Percentiles rank a stretch among this genome's conserved stretches.
Conservation (phyloP, 148 eudicot species). For the Fagopyrum homotropicum region DNA sequence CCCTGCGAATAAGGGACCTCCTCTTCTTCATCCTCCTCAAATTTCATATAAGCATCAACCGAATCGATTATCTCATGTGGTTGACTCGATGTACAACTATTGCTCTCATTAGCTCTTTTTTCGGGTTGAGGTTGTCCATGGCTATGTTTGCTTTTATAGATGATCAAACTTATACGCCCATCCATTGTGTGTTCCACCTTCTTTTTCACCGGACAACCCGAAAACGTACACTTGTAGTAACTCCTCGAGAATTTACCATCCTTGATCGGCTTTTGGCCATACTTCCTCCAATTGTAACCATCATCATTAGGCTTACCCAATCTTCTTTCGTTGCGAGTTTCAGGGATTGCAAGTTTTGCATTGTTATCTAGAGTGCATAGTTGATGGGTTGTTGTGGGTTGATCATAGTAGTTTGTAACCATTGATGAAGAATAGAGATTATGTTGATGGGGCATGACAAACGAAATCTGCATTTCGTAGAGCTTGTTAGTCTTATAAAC, state of each 20-base stretch:
- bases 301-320: conserved; percentile 69
- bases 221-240: conserved; percentile 73
- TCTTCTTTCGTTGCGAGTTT: background rate
- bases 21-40: conserved; percentile 54
- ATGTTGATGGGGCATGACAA: background rate
- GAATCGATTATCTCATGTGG: background rate
- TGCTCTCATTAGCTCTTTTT: background rate
- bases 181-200: conserved; percentile 71
- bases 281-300: conserved; percentile 87
- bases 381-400: background rate
- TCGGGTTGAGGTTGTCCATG: conserved; percentile 40
- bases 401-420: background rate
- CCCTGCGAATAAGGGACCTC: conserved; percentile 25
- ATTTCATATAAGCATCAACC: conserved; percentile 45
- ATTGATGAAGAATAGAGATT: background rate
- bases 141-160: conserved; percentile 76
- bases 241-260: conserved; percentile 79
- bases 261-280: conserved; percentile 86
- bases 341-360: background rate
- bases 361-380: background rate
- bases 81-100: background rate
- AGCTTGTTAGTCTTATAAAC: too few relatives aligned
- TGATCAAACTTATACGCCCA: conserved; percentile 80
- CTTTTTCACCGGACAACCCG: conserved; percentile 72
- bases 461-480: background rate